Evolutionary conservation across 2,329 filamentous ascomycete genomes (phyloP), one percentile per base, ranked within the genome.

Genomic region (Beauveria australis): DNA sequence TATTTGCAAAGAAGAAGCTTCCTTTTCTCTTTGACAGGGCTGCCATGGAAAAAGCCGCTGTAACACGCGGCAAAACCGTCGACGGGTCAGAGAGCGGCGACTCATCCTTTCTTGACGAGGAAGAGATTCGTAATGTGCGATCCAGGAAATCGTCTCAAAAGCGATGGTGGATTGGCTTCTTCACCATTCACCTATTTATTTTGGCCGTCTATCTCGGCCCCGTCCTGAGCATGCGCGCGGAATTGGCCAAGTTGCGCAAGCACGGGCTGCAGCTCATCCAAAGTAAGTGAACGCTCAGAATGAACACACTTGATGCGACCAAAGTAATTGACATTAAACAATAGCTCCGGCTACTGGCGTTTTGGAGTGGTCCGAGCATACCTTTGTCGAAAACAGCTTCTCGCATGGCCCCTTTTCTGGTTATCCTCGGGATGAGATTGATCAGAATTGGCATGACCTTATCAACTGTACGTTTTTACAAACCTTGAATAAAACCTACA

Each of bases 361-460:
- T 5, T 4, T 61, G 14, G 53, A 61, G 22, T 61, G 53, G 52
- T 37, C 44, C 9, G 46, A 56, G 16, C 47, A 47, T 8, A 61
- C 59, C 4, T 61, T 61, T 51, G 47, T 56, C 19, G 46, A 56
- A 33, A 61, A 61, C 44, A 56, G 53, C 53, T 56, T 61, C 19
- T 55, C 52, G 3, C 12, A 28, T 28, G 59, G 59, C 5, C 59
- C 59, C 3, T 61, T 61, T 24, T 61, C 59, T 30, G 59, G 59
- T 3, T 56, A 30, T 18, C 59, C 59, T 3, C 41, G 59, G 3
- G 59, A 61, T 5, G 59, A 61, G 33, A 56, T 61, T 51, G 24
- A 57, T 19, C 16, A 57, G 18, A 61, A 61, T 28, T 61, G 60
- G 60, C 53, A 58, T 44, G 60, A 58, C 18, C 40, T 61, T 1